Base-by-base conservation (phyloP, 108 stramenopile species). In the Skeletonema grethae region DNA sequence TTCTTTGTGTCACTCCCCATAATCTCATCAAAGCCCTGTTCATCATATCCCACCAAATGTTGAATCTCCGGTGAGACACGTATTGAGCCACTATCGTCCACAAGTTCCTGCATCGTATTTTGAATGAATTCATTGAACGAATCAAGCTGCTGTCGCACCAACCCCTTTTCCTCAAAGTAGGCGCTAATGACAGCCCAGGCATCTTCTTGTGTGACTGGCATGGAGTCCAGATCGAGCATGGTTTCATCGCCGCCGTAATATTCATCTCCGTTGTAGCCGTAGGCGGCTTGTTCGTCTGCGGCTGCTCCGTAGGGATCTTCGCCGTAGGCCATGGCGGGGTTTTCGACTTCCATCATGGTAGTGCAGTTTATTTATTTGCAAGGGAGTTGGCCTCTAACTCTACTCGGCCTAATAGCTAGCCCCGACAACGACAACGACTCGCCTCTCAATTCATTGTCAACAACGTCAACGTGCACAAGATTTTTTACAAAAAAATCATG, bases 81-180 rank as follows among this genome's bases (percentile, higher is more conserved):
- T 53, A 98, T 97, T 55, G 95, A 94, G 41, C 96, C 96, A 11
- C 88, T 85, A 62, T 98, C 97, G 71, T 93, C 94, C 57, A 99
- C 97, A 30, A 99, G 68, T 76, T 99, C 98, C 70, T 97, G 97
- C 96, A 99, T 97, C 29, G 96, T 95, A 70, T 97, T 95, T 84
- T 96, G 93, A 66, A 99, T 94, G 81, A 99, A 99, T 73, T 95
- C 95, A 75, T 99, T 97, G 81, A 98, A 99, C 7, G 97, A 97
- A 75, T 99, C 99, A 41, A 99, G 85, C 75, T 99, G 99, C 83
- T 99, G 99, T 34, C 97, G 87, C 22, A 99, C 99, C 16, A 99
- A 86, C 10, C 99, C 99, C 79, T 98, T 99, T 76, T 98, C 98
- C 69, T 96, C 97, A 73, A 99, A 99, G 69, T 98, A 99, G 48